These are phyloP conservation scores for Phytophthora pisi DNA, from an alignment of 352 stramenopile genomes.

Conservation along the genomic window DNA sequence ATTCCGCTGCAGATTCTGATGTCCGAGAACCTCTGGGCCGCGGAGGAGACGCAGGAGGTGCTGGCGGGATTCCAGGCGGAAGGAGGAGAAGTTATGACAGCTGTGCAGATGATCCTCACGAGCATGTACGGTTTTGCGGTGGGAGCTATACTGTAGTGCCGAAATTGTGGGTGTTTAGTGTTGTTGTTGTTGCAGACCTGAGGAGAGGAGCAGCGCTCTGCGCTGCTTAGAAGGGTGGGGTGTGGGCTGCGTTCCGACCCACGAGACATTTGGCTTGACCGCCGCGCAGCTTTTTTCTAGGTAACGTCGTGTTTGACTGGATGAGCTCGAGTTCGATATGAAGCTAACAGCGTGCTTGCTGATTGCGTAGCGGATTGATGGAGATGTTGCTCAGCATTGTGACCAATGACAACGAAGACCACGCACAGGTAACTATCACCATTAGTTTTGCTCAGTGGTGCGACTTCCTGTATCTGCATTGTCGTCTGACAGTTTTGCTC, in stretches of 20 bases:
- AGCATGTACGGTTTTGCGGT: conserved; percentile 40
- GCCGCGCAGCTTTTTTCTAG: conserved; percentile 44
- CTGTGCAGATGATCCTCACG: conserved; percentile 46
- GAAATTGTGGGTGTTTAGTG: not conserved
- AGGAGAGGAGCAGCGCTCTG: conserved; percentile 46
- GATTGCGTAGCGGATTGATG: conserved; percentile 41
- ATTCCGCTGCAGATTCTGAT: conserved; percentile 55
- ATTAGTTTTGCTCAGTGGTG: not conserved
- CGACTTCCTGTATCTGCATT: not conserved
- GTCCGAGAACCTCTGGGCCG: conserved; percentile 31
- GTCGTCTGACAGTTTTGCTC: conserved; percentile 5
- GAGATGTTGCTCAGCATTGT: conserved; percentile 45
- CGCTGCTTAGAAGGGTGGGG: conserved; percentile 74
- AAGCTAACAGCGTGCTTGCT: not conserved
- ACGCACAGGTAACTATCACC: conserved; percentile 41
- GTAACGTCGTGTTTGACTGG: conserved; percentile 11
- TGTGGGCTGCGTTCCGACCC: conserved; percentile 53
- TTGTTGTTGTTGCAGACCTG: conserved; percentile 32
- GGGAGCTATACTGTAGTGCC: not conserved
- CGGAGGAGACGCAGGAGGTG: conserved; percentile 31
- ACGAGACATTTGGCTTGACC: conserved; percentile 57
- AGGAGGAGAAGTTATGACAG: conserved; percentile 45
- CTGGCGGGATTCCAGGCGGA: conserved; percentile 48
- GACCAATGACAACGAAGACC: conserved; percentile 42
- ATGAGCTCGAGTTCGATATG: conserved; percentile 1